Base-by-base conservation (phyloP, 2,329 filamentous ascomycete species). In the Bipolaris bicolor region DNA sequence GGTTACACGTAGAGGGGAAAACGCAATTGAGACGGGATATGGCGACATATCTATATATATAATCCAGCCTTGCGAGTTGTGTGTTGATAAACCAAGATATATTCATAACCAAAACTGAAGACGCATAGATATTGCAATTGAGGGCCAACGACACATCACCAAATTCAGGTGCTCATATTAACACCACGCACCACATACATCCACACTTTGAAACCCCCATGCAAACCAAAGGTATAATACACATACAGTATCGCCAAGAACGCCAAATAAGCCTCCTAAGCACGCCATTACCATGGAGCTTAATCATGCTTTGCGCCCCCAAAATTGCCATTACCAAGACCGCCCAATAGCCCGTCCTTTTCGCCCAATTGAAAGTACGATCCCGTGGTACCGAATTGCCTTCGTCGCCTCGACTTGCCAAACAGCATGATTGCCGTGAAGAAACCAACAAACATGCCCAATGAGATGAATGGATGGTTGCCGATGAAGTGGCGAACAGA, bases 361-460 rank as follows among this genome's bases (percentile, higher is more conserved):
- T 87, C 85, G 44, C 89, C 86, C 2, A 90, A 76, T 50, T 83
- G 82, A 75, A 90, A 90, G 71, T 86, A 84, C 2, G 83, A 83
- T 16, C 83, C 83, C 39, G 83, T 80, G 75, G 73, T 83, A 72
- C 74, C 86, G 79, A 71, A 84, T 22, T 71, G 67, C 31, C 74
- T 73, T 52, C 75, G 60, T 55, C 73, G 68, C 53, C 72, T 75
- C 31, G 73, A 64, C 54, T 62, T 73, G 2, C 68, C 69, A 15
- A 68, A 67, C 6, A 74, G 37, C 2, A 82, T 77, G 24, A 77
- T 72, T 29, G 81, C 83, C 15, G 89, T 77, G 5, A 82, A 74
- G 51, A 90, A 73, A 36, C 83, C 86, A 16, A 86, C 75, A 18
- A 88, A 77, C 60, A 87, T 82, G 15, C 83, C 84, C 6, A 86